A percentile compares a stretch with the other conserved stretches of the same genome.
Evolutionary conservation across 345 rosid species (phyloP).

Genomic region (Gossypium anomalum): DNA sequence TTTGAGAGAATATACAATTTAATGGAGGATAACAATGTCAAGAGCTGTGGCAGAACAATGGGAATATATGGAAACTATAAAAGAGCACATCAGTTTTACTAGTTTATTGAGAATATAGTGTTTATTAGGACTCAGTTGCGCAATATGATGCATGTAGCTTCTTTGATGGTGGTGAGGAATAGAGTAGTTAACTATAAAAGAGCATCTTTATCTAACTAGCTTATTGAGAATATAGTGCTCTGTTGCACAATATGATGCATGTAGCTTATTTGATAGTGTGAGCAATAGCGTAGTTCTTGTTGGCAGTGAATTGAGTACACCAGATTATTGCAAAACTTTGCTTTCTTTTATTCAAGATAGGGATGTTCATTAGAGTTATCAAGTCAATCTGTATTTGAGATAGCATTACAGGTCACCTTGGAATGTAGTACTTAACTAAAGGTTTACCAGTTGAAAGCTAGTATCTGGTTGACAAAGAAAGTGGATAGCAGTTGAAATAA

Average conservation of each 20-base stretch:
- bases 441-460: not conserved
- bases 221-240: not conserved
- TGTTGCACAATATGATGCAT: not conserved
- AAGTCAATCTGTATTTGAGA: not conserved
- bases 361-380: not conserved
- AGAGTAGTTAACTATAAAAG: not conserved
- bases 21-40: not conserved
- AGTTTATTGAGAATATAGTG: not conserved
- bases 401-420: not conserved
- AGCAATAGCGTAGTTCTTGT: not conserved
- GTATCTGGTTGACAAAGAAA: not conserved
- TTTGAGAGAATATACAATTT: not conserved
- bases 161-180: not conserved
- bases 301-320: not conserved
- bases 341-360: not conserved
- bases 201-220: not conserved
- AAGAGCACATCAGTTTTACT: not conserved
- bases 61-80: not conserved
- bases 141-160: not conserved
- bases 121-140: not conserved
- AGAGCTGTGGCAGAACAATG: not conserved
- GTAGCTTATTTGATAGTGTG: not conserved
- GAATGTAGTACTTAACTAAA: not conserved
- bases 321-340: not conserved
- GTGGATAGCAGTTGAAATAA: not conserved